phyloP scores from a whole-genome alignment of 2,329 filamentous ascomycete species.

The Paecilomyces niveus region DNA sequence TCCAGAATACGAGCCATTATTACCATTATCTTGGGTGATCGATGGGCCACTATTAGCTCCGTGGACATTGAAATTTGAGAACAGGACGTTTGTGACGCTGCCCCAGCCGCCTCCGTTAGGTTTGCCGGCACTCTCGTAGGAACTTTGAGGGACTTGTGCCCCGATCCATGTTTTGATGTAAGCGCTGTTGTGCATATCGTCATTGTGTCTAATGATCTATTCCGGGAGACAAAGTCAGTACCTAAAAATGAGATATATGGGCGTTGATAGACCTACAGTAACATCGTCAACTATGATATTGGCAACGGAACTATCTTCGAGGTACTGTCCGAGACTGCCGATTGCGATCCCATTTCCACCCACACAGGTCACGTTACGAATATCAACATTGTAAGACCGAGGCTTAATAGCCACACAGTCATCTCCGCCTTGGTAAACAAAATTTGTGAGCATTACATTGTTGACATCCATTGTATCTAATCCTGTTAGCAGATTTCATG shows the following conservation, averaged over 20 bases:
- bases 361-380: slow-evolving; percentile 49
- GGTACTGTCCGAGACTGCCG: slow-evolving; percentile 49
- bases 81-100: slow-evolving; percentile 43
- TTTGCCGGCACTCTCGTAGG: slow-evolving; percentile 43
- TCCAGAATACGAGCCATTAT: slow-evolving; percentile 43
- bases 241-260: not conserved
- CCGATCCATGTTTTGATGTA: slow-evolving; percentile 55
- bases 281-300: slow-evolving; percentile 45
- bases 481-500: not conserved
- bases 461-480: slow-evolving; percentile 48
- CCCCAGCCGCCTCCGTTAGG: slow-evolving; percentile 51
- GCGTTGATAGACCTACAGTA: slow-evolving; percentile 8
- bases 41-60: slow-evolving; percentile 38
- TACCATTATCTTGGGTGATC: slow-evolving; percentile 44
- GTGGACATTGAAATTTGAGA: slow-evolving; percentile 45
- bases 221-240: not conserved
- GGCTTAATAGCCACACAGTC: slow-evolving; percentile 57
- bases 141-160: slow-evolving; percentile 36
- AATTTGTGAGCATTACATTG: slow-evolving; percentile 45
- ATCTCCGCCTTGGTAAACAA: slow-evolving; percentile 52
- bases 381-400: slow-evolving; percentile 52
- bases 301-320: slow-evolving; percentile 46
- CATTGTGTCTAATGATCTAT: slow-evolving; percentile 39
- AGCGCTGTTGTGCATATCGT: slow-evolving; percentile 42
- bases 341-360: slow-evolving; percentile 48